Evolutionary conservation across 768 basidiomycete species (phyloP).

Genomic region (Pleurotus eryngii): DNA sequence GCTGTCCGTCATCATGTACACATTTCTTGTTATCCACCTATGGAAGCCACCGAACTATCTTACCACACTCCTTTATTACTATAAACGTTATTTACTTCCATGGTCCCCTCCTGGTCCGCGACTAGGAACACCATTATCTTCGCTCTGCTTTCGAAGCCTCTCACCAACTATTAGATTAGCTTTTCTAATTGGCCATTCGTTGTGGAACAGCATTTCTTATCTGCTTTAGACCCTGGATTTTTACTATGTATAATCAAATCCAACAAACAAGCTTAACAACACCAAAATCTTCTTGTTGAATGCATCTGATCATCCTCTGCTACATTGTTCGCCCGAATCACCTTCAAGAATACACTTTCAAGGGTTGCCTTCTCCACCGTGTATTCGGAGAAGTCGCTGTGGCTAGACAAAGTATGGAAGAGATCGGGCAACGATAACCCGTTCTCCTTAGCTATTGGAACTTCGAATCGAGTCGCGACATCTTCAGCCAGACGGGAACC

Average conservation of each 20-base stretch:
- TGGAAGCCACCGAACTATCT: conserved; percentile 24
- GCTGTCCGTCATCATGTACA: conserved; percentile 12
- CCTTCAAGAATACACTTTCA: conserved; percentile 55
- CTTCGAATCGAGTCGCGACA: conserved; percentile 63
- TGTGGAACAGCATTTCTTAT: conserved; percentile 1
- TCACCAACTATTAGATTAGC: conserved; percentile 20
- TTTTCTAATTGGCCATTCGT: conserved; percentile 12
- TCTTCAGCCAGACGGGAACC: conserved; percentile 55
- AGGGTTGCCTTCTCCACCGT: conserved; percentile 51
- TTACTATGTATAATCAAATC: too few species aligned
- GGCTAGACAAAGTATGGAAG: conserved; percentile 39
- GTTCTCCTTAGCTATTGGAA: conserved; percentile 35
- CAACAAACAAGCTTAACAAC: not conserved
- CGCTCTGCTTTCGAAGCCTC: conserved; percentile 6
- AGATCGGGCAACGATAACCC: conserved; percentile 41
- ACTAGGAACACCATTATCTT: conserved; percentile 3
- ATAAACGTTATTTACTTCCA: conserved; percentile 12
- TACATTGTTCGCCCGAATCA: conserved; percentile 48
- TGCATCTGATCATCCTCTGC: conserved; percentile 25
- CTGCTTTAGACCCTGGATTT: not conserved
- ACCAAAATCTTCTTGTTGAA: conserved; percentile 10
- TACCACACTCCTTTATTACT: conserved; percentile 19
- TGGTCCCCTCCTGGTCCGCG: conserved; percentile 7
- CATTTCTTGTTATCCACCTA: conserved; percentile 13
- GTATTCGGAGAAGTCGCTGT: conserved; percentile 45